A percentile compares a stretch with the other conserved stretches of the same genome.
phyloP scores from a whole-genome alignment of 23 red algal genomes.

The Gracilaria vermiculophylla region DNA sequence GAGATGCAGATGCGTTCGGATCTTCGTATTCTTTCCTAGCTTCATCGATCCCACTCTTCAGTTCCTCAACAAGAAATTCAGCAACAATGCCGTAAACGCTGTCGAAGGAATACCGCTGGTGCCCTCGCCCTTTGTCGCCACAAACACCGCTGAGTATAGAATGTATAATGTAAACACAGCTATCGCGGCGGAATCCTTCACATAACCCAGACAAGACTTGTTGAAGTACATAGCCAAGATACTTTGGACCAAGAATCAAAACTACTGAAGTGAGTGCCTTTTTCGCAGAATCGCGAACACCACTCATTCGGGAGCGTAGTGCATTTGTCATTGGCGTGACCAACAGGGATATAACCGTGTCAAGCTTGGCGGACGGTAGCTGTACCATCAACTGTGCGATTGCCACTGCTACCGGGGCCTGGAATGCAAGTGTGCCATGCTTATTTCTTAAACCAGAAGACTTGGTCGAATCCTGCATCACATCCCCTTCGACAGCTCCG shows the following conservation, averaged over 20 bases:
- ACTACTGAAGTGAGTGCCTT: conserved; percentile 45
- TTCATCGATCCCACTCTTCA: conserved; percentile 19
- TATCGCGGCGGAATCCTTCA: conserved; percentile 57
- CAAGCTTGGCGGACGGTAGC: conserved; percentile 9
- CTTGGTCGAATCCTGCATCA: conserved; percentile 6
- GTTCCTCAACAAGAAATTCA: conserved; percentile 38
- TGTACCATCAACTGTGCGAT: conserved; percentile 38
- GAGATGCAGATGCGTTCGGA: conserved; percentile 44
- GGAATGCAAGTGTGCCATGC: conserved; percentile 29
- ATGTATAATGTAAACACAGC: conserved; percentile 45
- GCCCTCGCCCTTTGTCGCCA: neutral
- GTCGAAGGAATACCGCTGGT: conserved; percentile 11
- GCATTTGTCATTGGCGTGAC: conserved; percentile 57
- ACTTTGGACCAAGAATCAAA: conserved; percentile 55
- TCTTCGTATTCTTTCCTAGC: conserved; percentile 54
- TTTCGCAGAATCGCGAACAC: conserved; percentile 55
- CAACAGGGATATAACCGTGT: conserved; percentile 27
- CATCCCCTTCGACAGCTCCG: conserved; percentile 43
- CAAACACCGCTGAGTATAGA: conserved; percentile 43
- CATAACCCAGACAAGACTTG: conserved; percentile 39
- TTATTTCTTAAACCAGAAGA: neutral
- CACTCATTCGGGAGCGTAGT: conserved; percentile 60
- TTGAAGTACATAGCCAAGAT: conserved; percentile 55
- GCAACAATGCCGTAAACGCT: conserved; percentile 13
- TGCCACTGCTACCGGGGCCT: conserved; percentile 51